Percentiles rank a stretch among this genome's conserved stretches.
Conservation (phyloP, 192 early-diverging fungal species). For the Diversispora epigaea region DNA sequence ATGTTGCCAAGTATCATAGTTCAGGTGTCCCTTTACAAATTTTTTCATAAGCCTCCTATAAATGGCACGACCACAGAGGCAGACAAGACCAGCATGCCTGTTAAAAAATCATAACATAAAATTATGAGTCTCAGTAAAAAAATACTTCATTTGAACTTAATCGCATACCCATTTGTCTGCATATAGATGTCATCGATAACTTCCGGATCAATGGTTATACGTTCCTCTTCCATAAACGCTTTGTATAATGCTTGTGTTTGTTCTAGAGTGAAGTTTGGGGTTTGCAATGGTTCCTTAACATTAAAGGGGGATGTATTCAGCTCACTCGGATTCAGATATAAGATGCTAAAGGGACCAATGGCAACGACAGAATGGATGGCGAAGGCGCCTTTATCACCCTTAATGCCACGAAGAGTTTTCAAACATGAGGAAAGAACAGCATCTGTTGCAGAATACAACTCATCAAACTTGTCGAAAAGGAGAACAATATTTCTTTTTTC, state of each 20-base stretch:
- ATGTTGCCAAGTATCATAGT: slow-evolving; percentile 22
- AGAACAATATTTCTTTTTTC: slow-evolving; percentile 7
- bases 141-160: background rate
- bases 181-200: slow-evolving; percentile 29
- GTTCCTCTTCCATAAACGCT: slow-evolving; percentile 21
- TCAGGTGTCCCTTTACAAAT: background rate
- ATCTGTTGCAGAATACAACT: background rate
- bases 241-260: slow-evolving; percentile 28
- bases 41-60: background rate
- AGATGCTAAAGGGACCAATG: slow-evolving; percentile 29
- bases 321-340: slow-evolving; percentile 11
- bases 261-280: slow-evolving; percentile 27
- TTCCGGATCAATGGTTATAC: slow-evolving; percentile 14
- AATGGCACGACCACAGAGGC: slow-evolving; percentile 29
- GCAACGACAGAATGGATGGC: slow-evolving; percentile 13
- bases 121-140: slow-evolving; percentile 24
- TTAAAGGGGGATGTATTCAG: slow-evolving; percentile 25
- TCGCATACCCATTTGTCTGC: slow-evolving; percentile 31
- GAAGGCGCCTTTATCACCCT: background rate
- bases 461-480: slow-evolving; percentile 26
- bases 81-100: slow-evolving; percentile 34
- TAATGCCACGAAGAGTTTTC: slow-evolving; percentile 26
- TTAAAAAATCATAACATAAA: slow-evolving; percentile 19
- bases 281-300: slow-evolving; percentile 19
- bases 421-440: slow-evolving; percentile 12